These are phyloP conservation scores for Clohesyomyces aquaticus DNA, from an alignment of 495 filamentous ascomycete genomes.

Conservation along the genomic window DNA sequence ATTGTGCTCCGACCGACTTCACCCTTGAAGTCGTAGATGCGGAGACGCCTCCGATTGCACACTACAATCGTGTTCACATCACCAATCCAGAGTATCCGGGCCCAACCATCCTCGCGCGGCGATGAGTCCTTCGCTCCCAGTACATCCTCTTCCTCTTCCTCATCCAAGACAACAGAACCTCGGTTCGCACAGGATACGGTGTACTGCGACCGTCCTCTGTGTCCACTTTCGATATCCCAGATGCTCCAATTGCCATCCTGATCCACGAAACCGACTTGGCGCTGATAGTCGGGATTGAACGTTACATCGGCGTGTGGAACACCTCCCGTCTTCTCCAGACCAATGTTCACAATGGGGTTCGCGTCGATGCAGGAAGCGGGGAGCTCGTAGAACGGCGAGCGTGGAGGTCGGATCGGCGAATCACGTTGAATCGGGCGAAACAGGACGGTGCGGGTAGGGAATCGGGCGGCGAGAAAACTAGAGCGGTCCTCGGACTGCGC, in stretches of 20 bases:
- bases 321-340: slow-evolving; percentile 58
- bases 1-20: neutral
- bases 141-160: neutral
- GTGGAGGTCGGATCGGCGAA: neutral
- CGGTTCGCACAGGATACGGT: slow-evolving; percentile 7
- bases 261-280: slow-evolving; percentile 75
- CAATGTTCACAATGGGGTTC: slow-evolving; percentile 64
- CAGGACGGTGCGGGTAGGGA: slow-evolving; percentile 35
- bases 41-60: slow-evolving; percentile 41
- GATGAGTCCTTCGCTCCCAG: neutral
- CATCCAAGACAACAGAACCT: slow-evolving; percentile 3
- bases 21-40: slow-evolving; percentile 40
- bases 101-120: slow-evolving; percentile 48
- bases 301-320: slow-evolving; percentile 68
- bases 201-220: slow-evolving; percentile 23
- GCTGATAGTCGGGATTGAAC: slow-evolving; percentile 75
- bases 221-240: slow-evolving; percentile 65
- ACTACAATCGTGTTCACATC: slow-evolving; percentile 44
- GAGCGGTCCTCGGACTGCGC: slow-evolving; percentile 35
- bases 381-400: slow-evolving; percentile 15
- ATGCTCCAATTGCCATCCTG: slow-evolving; percentile 73
- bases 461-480: slow-evolving; percentile 43
- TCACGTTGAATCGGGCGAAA: slow-evolving; percentile 37
- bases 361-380: slow-evolving; percentile 61
- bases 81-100: slow-evolving; percentile 45